These are phyloP conservation scores for Penicillium decumbens DNA, from an alignment of 2,329 filamentous ascomycete species.

Conservation along the genomic window DNA sequence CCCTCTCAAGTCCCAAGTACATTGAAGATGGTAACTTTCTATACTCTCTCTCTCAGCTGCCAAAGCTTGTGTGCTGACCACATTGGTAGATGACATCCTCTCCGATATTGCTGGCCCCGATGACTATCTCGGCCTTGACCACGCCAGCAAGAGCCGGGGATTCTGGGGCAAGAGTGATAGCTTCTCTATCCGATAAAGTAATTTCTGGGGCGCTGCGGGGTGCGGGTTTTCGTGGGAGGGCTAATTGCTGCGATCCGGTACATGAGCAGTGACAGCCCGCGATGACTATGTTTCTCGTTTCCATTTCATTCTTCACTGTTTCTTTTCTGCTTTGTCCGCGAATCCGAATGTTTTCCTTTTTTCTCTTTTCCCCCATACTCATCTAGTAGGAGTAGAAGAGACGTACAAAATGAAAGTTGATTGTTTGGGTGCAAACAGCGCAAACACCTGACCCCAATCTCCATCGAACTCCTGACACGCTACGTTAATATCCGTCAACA, in stretches of 20 bases:
- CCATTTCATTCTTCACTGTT: conserved; percentile 2
- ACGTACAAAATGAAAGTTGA: conserved; percentile 12
- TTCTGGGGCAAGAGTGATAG: conserved; percentile 59
- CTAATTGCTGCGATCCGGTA: conserved; percentile 18
- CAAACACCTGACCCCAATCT: conserved; percentile 27
- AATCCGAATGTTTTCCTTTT: neutral
- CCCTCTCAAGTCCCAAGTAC: conserved; percentile 75
- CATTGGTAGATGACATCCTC: conserved; percentile 43
- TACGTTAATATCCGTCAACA: conserved; percentile 11
- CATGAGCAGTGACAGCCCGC: conserved; percentile 19
- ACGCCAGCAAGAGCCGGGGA: conserved; percentile 57
- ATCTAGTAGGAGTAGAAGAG: conserved; percentile 11
- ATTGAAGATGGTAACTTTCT: conserved; percentile 70
- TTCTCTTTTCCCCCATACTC: neutral
- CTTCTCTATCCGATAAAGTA: conserved; percentile 57
- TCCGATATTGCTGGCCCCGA: conserved; percentile 62
- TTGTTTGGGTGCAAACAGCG: conserved; percentile 32
- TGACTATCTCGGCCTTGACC: conserved; percentile 66
- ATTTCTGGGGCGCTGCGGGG: conserved; percentile 19
- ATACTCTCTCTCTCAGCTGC: neutral
- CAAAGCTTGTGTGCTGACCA: conserved; percentile 5
- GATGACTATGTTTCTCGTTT: conserved; percentile 15
- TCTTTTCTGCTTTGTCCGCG: conserved; percentile 2
- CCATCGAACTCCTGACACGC: conserved; percentile 31
- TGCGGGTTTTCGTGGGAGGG: conserved; percentile 14